Evolutionary conservation across 2,329 filamentous ascomycete genomes (phyloP), one percentile per base, ranked within the genome.

Genomic region (Ustulina deusta): DNA sequence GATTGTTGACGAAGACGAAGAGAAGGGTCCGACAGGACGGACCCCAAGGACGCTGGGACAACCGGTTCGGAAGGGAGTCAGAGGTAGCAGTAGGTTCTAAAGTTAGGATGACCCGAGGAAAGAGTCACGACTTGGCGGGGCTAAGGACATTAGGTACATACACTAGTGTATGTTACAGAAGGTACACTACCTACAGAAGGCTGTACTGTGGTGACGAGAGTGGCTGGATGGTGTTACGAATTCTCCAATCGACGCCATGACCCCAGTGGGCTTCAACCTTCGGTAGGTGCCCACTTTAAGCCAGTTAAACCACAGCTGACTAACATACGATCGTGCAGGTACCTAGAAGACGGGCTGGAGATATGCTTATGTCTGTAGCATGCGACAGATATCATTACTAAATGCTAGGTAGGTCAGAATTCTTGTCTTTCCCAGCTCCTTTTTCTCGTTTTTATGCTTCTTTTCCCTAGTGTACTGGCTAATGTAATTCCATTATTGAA

Each of bases 61-160:
- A 48, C 49, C 22, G 54, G 54, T 13, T 27, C 29, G 38, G 54
- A 42, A 42, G 13, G 15, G 36, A 56, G 36, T 40, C 54, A 56
- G 22, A 29, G 2, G 32, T n/a, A n/a, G n/a, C n/a, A n/a, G n/a
- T n/a, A n/a, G n/a, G n/a, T n/a, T n/a, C n/a, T n/a, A n/a, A n/a
- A n/a, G 20, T 42, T 15, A 25, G 65, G 56, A 66, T 32, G 49
- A 32, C 38, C 48, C 40, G 48, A 52, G 51, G 61, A 60, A 72
- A 64, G 72, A 75, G 75, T 76, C 75, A 76, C 70, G 59, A 62
- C 54, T 71, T 55, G 71, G 75, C 73, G 74, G 74, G 75, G 73
- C 74, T 65, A 71, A 72, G 52, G 59, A n/a, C n/a, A n/a, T n/a
- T n/a, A n/a, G n/a, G n/a, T n/a, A n/a, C n/a, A n/a, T n/a, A n/a